Evolutionary conservation across 331 rosid species (phyloP).

Genomic region (Rhamnella rubrinervis): DNA sequence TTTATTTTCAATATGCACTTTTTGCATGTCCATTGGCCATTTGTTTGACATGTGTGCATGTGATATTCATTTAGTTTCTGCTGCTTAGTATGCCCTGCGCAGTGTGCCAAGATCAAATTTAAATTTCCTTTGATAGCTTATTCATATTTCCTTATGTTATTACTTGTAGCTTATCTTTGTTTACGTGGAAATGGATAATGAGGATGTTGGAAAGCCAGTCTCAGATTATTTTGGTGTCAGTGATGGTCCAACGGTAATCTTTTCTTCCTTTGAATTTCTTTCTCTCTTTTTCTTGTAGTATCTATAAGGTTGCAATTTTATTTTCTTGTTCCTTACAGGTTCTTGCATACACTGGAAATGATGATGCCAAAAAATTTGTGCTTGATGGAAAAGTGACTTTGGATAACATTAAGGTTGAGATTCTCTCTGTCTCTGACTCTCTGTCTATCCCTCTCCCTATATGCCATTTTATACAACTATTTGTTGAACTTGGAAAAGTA

Average conservation of each 20-base stretch:
- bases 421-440: slow-evolving; percentile 3
- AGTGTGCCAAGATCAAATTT: not conserved
- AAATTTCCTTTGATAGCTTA: not conserved
- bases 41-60: not conserved
- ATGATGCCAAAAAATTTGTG: slow-evolving; percentile 79
- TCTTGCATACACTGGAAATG: slow-evolving; percentile 83
- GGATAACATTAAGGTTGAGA: slow-evolving; percentile 69
- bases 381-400: slow-evolving; percentile 67
- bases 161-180: slow-evolving; percentile 84
- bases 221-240: slow-evolving; percentile 92
- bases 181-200: slow-evolving; percentile 73
- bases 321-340: slow-evolving; percentile 42
- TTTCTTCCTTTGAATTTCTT: slow-evolving; percentile 18
- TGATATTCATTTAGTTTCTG: not conserved
- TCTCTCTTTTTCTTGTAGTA: not conserved
- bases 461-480: not conserved
- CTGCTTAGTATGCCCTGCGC: not conserved
- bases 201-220: slow-evolving; percentile 91
- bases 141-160: slow-evolving; percentile 3
- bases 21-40: not conserved
- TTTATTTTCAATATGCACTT: not conserved
- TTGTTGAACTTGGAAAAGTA: not conserved
- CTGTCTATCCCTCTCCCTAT: not conserved
- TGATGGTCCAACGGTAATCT: slow-evolving; percentile 64
- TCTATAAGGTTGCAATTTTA: not conserved